A percentile compares a stretch with the other conserved stretches of the same genome.
Evolutionary conservation across 148 eudicot species (phyloP).

Genomic region (Mesembryanthemum crystallinum): DNA sequence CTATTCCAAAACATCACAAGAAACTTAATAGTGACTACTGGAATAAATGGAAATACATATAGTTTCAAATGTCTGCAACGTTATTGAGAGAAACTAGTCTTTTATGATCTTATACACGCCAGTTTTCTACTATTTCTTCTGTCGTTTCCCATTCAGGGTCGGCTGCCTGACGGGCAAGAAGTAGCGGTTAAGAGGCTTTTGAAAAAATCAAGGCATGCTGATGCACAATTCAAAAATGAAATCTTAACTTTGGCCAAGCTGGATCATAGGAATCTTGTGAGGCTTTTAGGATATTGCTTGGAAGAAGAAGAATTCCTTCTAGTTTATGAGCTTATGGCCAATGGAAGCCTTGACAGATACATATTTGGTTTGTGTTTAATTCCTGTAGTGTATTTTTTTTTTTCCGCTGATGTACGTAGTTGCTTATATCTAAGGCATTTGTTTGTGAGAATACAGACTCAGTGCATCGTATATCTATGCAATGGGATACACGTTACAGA

Average conservation of each 20-base stretch:
- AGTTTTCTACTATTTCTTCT: too few species aligned
- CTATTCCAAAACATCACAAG: too few species aligned
- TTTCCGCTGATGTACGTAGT: background rate
- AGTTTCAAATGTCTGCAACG: background rate
- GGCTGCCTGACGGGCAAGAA: slow-evolving; percentile 30
- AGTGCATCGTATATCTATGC: background rate
- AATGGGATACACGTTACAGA: slow-evolving; percentile 27
- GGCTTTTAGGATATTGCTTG: slow-evolving; percentile 33
- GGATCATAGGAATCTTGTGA: slow-evolving; percentile 41
- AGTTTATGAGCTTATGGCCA: slow-evolving; percentile 39
- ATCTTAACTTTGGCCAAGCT: slow-evolving; percentile 33
- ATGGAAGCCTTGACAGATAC: slow-evolving; percentile 35
- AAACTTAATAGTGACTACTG: too few species aligned
- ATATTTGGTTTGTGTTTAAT: slow-evolving; percentile 26
- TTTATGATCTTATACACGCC: background rate
- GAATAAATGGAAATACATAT: background rate
- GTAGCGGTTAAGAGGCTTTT: slow-evolving; percentile 44
- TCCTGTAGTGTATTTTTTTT: background rate
- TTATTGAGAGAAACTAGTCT: background rate
- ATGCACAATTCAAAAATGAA: slow-evolving; percentile 36
- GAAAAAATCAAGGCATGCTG: slow-evolving; percentile 28
- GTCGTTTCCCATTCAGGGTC: slow-evolving; percentile 17
- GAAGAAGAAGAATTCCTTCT: slow-evolving; percentile 37
- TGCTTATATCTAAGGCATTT: background rate
- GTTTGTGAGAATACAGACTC: slow-evolving; percentile 11